Base-by-base conservation (phyloP, 2,329 filamentous ascomycete genomes). In the Aspergillus glaucus region DNA sequence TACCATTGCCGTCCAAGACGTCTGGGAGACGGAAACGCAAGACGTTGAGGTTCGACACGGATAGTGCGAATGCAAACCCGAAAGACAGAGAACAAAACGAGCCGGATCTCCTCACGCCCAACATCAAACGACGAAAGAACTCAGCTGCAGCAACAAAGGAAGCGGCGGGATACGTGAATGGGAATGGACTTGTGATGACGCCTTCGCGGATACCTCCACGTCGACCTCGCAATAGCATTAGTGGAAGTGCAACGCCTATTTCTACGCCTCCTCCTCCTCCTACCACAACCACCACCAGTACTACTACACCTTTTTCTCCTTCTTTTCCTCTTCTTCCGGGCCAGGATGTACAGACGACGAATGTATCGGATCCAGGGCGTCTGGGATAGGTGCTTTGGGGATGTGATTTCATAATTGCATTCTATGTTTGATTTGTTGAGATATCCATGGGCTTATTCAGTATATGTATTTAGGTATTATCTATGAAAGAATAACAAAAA, bases 151-250 rank as follows among this genome's bases (percentile, higher is more conserved):
- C 42, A 3, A 41, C 44, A 2, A n/a, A 47, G 1, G 36, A 50
- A 1, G 46, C 26, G 5, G 26, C 53, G 39, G 48, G 46, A 15
- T 52, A 58, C 14, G 41, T 53, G 12, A 50, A 50, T 6, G 49
- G 54, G 17, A 51, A 57, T 44, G 61, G 56, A 5, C 53, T 57
- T n/a, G 22, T 55, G 15, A 58, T 56, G 56, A 50, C 50, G 2
- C 49, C 51, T 17, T 43, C 48, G n/a, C 37, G 36, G 39, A 24
- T 14, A 21, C 42, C 28, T 6, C 47, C 43, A 6, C 43, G 40
- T 39, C 46, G 36, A 22, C 48, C 48, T 1, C 34, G 17, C 7
- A 19, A n/a, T 4, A n/a, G 34, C 6, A 37, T 6, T 37, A 19
- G n/a, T 3, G 34, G 34, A 15, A 37, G n/a, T 17, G 17, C 17